phyloP scores from a whole-genome alignment of 2,329 filamentous ascomycete species.

The Cladophialophora yegresii region DNA sequence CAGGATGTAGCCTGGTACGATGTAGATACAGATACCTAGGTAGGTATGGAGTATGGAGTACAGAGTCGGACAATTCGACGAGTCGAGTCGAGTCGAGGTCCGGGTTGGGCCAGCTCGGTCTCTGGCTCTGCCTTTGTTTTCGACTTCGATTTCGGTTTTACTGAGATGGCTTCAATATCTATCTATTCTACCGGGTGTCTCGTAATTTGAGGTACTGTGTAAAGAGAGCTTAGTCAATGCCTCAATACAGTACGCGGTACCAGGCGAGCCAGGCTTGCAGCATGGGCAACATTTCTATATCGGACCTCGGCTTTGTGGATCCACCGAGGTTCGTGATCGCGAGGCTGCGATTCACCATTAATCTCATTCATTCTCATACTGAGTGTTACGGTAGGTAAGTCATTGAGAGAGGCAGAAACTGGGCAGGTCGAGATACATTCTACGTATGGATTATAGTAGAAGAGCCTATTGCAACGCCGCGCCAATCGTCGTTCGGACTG shows the following conservation, averaged over 20 bases:
- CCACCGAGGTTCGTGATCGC: constrained; percentile 4
- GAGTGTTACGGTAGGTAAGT: neutral
- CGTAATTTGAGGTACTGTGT: neutral
- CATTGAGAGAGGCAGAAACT: neutral
- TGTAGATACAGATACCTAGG: no score
- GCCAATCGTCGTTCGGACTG: neutral
- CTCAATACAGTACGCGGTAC: no score
- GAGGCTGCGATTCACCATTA: neutral
- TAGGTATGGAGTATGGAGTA: no score
- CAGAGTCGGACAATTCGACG: no score
- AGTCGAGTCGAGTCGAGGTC: neutral
- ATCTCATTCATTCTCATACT: neutral
- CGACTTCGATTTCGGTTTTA: neutral
- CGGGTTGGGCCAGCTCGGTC: neutral
- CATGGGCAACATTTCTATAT: neutral
- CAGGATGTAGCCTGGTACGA: no score
- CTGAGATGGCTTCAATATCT: neutral
- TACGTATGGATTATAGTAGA: neutral
- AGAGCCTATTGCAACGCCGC: neutral
- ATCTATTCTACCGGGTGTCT: neutral
- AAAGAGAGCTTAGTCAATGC: neutral
- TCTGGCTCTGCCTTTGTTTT: neutral
- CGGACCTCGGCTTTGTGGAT: neutral
- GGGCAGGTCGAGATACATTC: neutral
- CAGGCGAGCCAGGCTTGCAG: no score